Conservation (phyloP, 140 eudicot genomes). For the Senecio squalidus region DNA sequence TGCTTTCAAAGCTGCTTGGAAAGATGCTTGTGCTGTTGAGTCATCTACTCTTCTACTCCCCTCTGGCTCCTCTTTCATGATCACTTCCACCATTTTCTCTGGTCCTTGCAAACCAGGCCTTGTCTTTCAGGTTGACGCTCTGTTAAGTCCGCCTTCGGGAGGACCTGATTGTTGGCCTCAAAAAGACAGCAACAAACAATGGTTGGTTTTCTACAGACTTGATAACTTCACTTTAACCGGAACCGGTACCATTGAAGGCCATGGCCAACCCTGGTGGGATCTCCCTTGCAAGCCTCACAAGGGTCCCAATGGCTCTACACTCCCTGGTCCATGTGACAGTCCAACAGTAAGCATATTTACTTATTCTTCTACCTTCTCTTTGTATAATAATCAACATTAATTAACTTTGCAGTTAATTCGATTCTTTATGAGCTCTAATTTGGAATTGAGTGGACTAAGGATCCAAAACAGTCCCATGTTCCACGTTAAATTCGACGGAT, state of each 20-base stretch:
- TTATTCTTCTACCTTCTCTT: no score
- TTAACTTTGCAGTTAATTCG: constrained; percentile 92
- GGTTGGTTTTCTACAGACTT: constrained; percentile 80
- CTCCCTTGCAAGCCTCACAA: constrained; percentile 98
- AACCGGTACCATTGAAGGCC: constrained; percentile 83
- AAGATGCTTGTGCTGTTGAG: constrained; percentile 78
- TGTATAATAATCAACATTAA: no score
- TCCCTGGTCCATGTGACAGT: constrained; percentile 97
- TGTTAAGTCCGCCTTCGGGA: constrained; percentile 68
- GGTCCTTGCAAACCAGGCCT: constrained; percentile 96
- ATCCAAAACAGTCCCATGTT: constrained; percentile 88
- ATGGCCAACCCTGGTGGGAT: constrained; percentile 92
- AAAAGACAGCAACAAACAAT: constrained; percentile 70
- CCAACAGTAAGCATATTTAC: constrained; percentile 98
- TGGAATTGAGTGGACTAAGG: constrained; percentile 52
- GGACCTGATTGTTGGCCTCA: constrained; percentile 95
- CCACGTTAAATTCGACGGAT: constrained; percentile 95
- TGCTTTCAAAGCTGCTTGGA: constrained; percentile 85
- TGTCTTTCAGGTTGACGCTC: constrained; percentile 86
- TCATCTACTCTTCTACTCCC: constrained; percentile 63
- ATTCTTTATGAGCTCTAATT: constrained; percentile 87
- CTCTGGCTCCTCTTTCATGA: constrained; percentile 41
- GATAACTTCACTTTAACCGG: constrained; percentile 68
- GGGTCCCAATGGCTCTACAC: constrained; percentile 94
- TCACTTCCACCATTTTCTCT: constrained; percentile 76